Conservation (phyloP, 805 yeast species). For the Saccharomycopsis malanga region DNA sequence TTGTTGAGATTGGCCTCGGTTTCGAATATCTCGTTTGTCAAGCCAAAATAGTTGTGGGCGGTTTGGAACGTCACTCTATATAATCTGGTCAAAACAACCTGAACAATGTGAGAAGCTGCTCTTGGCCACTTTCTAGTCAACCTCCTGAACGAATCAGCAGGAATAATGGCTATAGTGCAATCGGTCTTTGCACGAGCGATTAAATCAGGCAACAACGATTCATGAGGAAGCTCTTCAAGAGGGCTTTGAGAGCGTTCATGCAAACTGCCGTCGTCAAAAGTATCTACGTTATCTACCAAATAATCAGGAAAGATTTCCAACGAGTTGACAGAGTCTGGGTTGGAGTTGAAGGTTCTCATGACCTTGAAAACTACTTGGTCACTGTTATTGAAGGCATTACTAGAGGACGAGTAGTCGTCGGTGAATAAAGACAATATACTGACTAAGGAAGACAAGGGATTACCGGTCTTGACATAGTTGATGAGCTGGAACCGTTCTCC, state of each 20-base stretch:
- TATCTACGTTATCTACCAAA: not conserved
- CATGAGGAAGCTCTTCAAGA: not conserved
- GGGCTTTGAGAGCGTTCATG: conserved; percentile 3
- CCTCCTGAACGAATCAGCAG: conserved; percentile 70
- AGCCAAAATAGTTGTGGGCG: conserved; percentile 77
- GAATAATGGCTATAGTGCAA: conserved; percentile 89
- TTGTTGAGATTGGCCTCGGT: conserved; percentile 65
- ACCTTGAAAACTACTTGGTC: conserved; percentile 5
- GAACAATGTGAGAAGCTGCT: conserved; percentile 89
- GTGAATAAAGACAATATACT: conserved; percentile 74
- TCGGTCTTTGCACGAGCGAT: conserved; percentile 69
- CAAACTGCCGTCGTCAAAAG: conserved; percentile 1
- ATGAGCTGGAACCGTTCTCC: conserved; percentile 62
- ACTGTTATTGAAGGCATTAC: not conserved
- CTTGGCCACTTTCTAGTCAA: conserved; percentile 72
- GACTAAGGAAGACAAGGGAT: conserved; percentile 78
- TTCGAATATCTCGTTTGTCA: conserved; percentile 72
- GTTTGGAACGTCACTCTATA: conserved; percentile 90
- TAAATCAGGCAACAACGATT: conserved; percentile 32
- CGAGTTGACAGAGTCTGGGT: conserved; percentile 1
- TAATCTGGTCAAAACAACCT: conserved; percentile 79
- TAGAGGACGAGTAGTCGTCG: conserved; percentile 28
- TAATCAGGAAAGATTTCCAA: conserved; percentile 12
- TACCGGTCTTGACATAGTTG: conserved; percentile 74
- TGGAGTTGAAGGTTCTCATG: not conserved